Evolutionary conservation across 176 grass and related monocot genomes (phyloP).

Genomic region (Chloris gayana): DNA sequence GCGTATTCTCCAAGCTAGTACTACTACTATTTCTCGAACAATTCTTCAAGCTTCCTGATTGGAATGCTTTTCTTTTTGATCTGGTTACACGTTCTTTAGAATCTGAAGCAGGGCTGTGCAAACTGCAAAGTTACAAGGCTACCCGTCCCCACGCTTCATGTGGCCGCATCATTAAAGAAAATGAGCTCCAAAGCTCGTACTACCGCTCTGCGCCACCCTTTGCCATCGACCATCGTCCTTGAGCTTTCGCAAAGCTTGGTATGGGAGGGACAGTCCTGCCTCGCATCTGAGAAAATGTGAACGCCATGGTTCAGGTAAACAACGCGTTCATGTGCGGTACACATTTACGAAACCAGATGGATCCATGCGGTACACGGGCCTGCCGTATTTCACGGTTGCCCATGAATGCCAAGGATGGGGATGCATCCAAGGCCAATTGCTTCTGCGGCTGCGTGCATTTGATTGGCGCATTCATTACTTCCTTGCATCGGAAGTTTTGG

Average conservation of each 20-base stretch:
- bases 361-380: background rate
- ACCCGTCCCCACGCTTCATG: background rate
- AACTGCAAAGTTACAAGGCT: background rate
- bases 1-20: no score
- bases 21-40: no score
- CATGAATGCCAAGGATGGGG: background rate
- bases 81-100: no score
- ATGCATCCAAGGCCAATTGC: background rate
- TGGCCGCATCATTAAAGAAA: constrained; percentile 27
- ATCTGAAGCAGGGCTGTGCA: no score
- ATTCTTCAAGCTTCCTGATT: no score
- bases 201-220: background rate
- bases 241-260: constrained; percentile 4
- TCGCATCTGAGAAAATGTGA: background rate
- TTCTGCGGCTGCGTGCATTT: background rate
- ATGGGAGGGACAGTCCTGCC: background rate
- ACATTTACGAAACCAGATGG: background rate
- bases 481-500: background rate
- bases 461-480: background rate
- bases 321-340: background rate
- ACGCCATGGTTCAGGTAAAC: background rate
- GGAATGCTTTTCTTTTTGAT: no score
- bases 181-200: background rate
- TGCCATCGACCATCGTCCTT: background rate
- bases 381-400: background rate